Conservation (phyloP, 2,329 filamentous ascomycete genomes). For the Pseudocercospora ulei region DNA sequence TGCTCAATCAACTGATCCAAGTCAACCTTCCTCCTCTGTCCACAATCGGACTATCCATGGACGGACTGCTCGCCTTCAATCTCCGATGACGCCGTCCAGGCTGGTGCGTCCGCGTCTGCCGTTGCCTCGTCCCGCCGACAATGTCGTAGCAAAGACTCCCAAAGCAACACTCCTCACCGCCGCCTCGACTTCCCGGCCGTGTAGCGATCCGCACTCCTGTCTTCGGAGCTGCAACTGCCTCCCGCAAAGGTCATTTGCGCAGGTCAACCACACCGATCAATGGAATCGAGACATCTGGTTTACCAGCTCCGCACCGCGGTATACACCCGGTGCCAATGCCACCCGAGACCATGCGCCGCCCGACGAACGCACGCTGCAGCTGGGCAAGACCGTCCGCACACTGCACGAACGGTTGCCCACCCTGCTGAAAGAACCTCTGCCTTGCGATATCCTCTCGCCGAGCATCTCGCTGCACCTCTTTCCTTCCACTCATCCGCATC, state of each 20-base stretch:
- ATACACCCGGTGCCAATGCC: slow-evolving; percentile 8
- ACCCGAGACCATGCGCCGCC: slow-evolving; percentile 39
- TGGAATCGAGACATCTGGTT: slow-evolving; percentile 38
- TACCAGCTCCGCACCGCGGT: slow-evolving; percentile 35
- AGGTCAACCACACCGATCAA: slow-evolving; percentile 28
- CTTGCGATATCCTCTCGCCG: slow-evolving; percentile 53
- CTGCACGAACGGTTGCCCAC: slow-evolving; percentile 55
- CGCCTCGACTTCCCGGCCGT: slow-evolving; percentile 9
- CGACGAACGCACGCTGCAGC: slow-evolving; percentile 52
- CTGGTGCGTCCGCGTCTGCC: slow-evolving; percentile 42
- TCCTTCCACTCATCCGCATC: slow-evolving; percentile 69
- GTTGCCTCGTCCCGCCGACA: slow-evolving; percentile 31
- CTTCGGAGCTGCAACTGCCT: slow-evolving; percentile 25
- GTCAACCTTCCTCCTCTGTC: neutral
- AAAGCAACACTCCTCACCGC: neutral
- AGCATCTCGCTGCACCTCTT: slow-evolving; percentile 55
- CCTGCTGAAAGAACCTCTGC: slow-evolving; percentile 52
- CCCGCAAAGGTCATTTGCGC: slow-evolving; percentile 23
- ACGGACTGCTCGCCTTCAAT: slow-evolving; percentile 9
- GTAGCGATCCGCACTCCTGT: slow-evolving; percentile 22
- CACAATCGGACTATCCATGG: slow-evolving; percentile 15
- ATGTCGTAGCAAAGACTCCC: slow-evolving; percentile 13
- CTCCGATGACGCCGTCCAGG: slow-evolving; percentile 34
- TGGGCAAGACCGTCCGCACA: slow-evolving; percentile 52
- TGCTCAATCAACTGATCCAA: no score